These are phyloP conservation scores for Dryas alaskensis DNA, from an alignment of 306 rosid species.

Conservation along the genomic window DNA sequence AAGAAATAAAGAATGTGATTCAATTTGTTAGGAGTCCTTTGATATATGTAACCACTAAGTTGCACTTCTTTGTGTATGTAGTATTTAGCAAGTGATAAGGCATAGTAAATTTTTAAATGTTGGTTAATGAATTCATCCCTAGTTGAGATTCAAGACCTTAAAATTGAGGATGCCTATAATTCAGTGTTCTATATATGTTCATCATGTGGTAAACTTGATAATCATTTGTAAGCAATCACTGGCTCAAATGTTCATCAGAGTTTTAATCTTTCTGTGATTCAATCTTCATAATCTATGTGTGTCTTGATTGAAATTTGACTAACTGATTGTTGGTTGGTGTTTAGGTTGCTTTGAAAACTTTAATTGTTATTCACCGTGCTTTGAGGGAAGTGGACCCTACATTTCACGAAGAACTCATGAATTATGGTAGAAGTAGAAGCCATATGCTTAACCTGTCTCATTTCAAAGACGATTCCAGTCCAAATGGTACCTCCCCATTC, in stretches of 20 bases:
- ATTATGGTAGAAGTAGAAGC: slow-evolving; percentile 94
- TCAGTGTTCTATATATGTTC: neutral
- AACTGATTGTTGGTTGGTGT: slow-evolving; percentile 29
- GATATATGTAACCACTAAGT: neutral
- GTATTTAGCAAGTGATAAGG: neutral
- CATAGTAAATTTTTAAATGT: no score
- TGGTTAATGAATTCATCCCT: no score
- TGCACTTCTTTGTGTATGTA: neutral
- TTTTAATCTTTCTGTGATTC: neutral
- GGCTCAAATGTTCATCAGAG: neutral
- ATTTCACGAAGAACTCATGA: slow-evolving; percentile 92
- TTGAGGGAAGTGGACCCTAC: slow-evolving; percentile 98
- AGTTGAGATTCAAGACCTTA: neutral
- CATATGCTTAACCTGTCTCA: slow-evolving; percentile 99
- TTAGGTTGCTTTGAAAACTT: slow-evolving; percentile 93
- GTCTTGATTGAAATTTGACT: slow-evolving; percentile 13
- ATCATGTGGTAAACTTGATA: no score
- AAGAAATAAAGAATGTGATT: no score
- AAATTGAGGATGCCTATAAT: neutral
- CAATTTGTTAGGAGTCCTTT: no score
- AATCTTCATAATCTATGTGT: neutral
- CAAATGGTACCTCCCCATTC: slow-evolving; percentile 63
- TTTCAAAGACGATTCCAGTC: slow-evolving; percentile 97
- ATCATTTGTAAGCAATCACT: neutral
- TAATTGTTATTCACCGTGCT: slow-evolving; percentile 96